Percentiles rank a stretch among this genome's conserved stretches.
These are phyloP conservation scores for Verticillium isaacii DNA, from an alignment of 2,329 filamentous ascomycete species.

Conservation along the genomic window DNA sequence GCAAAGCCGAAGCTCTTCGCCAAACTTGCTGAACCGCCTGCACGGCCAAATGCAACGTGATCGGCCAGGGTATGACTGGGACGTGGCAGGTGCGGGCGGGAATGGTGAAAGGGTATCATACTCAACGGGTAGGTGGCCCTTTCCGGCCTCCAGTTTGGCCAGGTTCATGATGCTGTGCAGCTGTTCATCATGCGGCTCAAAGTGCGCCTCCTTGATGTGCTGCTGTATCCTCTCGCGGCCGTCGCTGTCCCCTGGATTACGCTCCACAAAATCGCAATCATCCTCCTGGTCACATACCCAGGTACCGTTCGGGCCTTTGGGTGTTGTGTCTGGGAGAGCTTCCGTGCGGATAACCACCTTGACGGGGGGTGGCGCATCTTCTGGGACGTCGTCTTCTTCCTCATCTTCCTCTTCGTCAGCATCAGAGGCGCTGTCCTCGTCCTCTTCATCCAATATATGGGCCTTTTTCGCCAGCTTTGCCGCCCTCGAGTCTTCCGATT, in stretches of 20 bases:
- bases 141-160: constrained; percentile 51
- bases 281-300: constrained; percentile 60
- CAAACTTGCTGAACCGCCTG: constrained; percentile 3
- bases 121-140: constrained; percentile 52
- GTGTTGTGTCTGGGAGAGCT: constrained; percentile 40
- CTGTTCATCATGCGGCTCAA: constrained; percentile 42
- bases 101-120: constrained; percentile 32
- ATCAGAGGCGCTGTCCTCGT: constrained; percentile 9
- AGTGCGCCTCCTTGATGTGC: constrained; percentile 51
- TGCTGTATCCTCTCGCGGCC: constrained; percentile 52
- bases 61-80: constrained; percentile 4
- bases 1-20: not conserved
- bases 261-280: constrained; percentile 60
- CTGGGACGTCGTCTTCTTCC: constrained; percentile 10
- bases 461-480: constrained; percentile 28
- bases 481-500: constrained; percentile 30
- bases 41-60: too few species aligned
- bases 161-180: constrained; percentile 40
- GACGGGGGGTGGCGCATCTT: constrained; percentile 19
- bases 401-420: constrained; percentile 19
- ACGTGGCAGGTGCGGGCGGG: constrained; percentile 17
- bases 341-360: constrained; percentile 45
- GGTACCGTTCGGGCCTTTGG: constrained; percentile 54
- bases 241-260: constrained; percentile 51
- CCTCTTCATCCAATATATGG: constrained; percentile 24